Evolutionary conservation across 768 basidiomycete genomes (phyloP).

Genomic region (Lactarius indigo): DNA sequence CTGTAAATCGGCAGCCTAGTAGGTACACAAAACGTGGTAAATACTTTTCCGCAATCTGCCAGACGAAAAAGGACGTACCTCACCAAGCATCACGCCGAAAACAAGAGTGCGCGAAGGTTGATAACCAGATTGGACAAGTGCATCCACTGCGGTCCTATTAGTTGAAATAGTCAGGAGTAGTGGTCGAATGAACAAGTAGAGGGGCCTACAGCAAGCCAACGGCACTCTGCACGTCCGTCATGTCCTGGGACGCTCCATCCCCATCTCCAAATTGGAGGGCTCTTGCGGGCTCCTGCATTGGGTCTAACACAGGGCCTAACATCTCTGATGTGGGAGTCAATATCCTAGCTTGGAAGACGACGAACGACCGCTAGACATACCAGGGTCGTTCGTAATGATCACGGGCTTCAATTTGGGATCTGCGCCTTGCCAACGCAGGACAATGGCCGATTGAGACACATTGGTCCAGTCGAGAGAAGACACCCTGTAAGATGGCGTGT

Average conservation of each 20-base stretch:
- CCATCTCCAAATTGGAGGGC: neutral
- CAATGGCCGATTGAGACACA: slow-evolving; percentile 2
- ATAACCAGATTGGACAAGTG: slow-evolving; percentile 2
- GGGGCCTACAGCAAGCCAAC: slow-evolving; percentile 7
- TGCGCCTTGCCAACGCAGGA: slow-evolving; percentile 14
- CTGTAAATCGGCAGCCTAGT: slow-evolving; percentile 1
- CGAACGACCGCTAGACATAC: neutral
- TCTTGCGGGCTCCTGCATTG: neutral
- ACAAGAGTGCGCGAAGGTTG: slow-evolving; percentile 9
- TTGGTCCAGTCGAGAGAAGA: slow-evolving; percentile 2
- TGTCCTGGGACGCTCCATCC: neutral
- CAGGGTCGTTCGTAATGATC: slow-evolving; percentile 6
- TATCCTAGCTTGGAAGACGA: neutral
- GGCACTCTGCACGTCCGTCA: slow-evolving; percentile 2
- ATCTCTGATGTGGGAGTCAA: neutral
- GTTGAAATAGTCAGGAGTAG: neutral
- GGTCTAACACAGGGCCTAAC: neutral
- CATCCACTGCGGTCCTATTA: slow-evolving; percentile 2
- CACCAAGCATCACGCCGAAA: slow-evolving; percentile 9
- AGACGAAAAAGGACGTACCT: neutral
- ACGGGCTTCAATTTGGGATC: slow-evolving; percentile 1
- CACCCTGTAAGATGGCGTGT: neutral
- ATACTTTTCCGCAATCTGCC: neutral
- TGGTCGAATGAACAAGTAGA: neutral
- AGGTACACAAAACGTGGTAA: neutral